phyloP scores from a whole-genome alignment of 176 grass and related monocot species.

The Calamus simplicifolius region DNA sequence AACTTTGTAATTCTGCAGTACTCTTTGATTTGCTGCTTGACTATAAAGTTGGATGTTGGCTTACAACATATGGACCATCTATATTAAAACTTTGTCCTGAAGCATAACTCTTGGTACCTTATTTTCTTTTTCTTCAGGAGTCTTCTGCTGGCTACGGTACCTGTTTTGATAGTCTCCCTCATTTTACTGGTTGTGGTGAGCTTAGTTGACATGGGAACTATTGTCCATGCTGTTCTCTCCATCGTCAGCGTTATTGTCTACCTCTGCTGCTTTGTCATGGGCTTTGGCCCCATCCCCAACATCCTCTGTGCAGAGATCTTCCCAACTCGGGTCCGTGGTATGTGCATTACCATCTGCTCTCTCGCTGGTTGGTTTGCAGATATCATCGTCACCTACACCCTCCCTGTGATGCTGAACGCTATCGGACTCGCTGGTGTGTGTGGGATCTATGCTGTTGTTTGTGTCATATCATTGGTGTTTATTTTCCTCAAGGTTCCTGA shows the following conservation, averaged over 20 bases:
- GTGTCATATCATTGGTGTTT: conserved; percentile 57
- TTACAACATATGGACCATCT: too few species aligned
- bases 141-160: conserved; percentile 70
- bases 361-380: conserved; percentile 76
- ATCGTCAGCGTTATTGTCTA: conserved; percentile 58
- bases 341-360: conserved; percentile 89
- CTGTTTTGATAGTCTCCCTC: conserved; percentile 52
- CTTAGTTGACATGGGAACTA: conserved; percentile 26
- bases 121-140: conserved; percentile 26
- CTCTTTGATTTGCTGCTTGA: too few species aligned
- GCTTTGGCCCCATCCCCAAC: conserved; percentile 75
- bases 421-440: conserved; percentile 42
- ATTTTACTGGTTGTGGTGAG: conserved; percentile 36
- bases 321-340: conserved; percentile 58
- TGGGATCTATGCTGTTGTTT: conserved; percentile 56
- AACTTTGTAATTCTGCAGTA: too few species aligned
- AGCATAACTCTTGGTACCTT: not conserved
- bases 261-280: conserved; percentile 90
- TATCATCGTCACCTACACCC: conserved; percentile 67
- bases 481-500: conserved; percentile 69
- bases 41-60: too few species aligned
- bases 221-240: conserved; percentile 55
- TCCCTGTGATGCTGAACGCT: conserved; percentile 63
- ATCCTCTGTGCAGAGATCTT: conserved; percentile 84
- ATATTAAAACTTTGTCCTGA: not conserved